Conservation (phyloP, 1,284 basidiomycete species). For the Heterobasidion parviporum region DNA sequence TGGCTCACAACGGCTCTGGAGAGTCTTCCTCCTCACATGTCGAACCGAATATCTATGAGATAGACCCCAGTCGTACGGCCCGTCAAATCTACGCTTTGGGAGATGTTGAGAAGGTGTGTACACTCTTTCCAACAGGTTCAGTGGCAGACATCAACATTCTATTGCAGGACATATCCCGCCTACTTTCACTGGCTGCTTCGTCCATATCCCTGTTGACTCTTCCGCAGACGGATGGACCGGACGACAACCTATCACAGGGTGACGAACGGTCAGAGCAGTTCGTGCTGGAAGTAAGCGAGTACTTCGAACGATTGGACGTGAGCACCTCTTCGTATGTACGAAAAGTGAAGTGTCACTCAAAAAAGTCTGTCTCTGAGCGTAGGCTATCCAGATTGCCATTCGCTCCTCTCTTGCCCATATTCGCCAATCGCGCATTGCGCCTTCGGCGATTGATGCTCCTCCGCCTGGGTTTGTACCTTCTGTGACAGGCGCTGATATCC, state of each 20-base stretch:
- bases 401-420: conserved; percentile 74
- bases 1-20: background rate
- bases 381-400: conserved; percentile 68
- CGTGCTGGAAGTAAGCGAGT: conserved; percentile 74
- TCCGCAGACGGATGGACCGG: conserved; percentile 64
- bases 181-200: conserved; percentile 8
- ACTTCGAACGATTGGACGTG: conserved; percentile 75
- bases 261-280: conserved; percentile 79
- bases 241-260: conserved; percentile 62
- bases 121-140: conserved; percentile 29
- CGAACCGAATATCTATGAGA: background rate
- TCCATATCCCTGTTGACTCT: conserved; percentile 62
- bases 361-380: background rate
- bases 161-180: conserved; percentile 9
- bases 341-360: no score
- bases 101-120: conserved; percentile 69
- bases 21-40: background rate
- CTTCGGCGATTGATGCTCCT: conserved; percentile 73
- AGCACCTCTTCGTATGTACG: conserved; percentile 17
- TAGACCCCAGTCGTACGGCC: conserved; percentile 67
- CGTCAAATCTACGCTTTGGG: conserved; percentile 73
- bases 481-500: conserved; percentile 68
- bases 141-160: background rate
- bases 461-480: conserved; percentile 63
- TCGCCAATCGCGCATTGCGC: conserved; percentile 73